Evolutionary conservation across 1,284 basidiomycete species (phyloP).

Genomic region (Trichosporon coremiiforme): DNA sequence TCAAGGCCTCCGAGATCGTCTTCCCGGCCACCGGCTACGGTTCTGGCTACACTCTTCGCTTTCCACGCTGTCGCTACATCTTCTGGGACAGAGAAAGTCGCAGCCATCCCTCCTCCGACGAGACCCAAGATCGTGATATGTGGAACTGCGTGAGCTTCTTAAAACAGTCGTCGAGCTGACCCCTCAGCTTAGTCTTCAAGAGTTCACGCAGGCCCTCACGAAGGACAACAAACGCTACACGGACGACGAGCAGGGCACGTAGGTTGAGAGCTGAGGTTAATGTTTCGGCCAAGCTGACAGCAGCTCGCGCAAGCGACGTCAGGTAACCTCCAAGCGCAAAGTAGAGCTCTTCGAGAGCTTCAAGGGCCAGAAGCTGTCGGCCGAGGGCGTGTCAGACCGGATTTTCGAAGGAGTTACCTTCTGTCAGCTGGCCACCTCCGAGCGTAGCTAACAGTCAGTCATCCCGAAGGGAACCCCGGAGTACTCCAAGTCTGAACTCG

Average conservation of each 20-base stretch:
- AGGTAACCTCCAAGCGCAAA: slow-evolving; percentile 51
- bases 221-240: slow-evolving; percentile 47
- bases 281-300: neutral
- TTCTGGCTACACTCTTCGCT: slow-evolving; percentile 64
- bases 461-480: slow-evolving; percentile 65
- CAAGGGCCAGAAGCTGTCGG: slow-evolving; percentile 65
- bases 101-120: slow-evolving; percentile 40
- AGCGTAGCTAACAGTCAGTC: slow-evolving; percentile 45
- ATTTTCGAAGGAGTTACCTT: slow-evolving; percentile 76
- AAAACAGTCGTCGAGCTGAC: neutral
- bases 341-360: slow-evolving; percentile 67
- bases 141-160: slow-evolving; percentile 50
- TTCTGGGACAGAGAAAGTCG: slow-evolving; percentile 58
- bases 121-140: slow-evolving; percentile 49
- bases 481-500: slow-evolving; percentile 47
- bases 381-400: slow-evolving; percentile 64
- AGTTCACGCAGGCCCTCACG: slow-evolving; percentile 42
- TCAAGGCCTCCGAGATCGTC: slow-evolving; percentile 87
- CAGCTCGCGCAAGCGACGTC: slow-evolving; percentile 40
- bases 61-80: slow-evolving; percentile 79
- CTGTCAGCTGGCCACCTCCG: slow-evolving; percentile 60
- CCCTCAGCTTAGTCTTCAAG: slow-evolving; percentile 46
- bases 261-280: slow-evolving; percentile 20
- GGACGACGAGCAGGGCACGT: slow-evolving; percentile 49
- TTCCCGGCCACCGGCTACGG: slow-evolving; percentile 54